Evolutionary conservation across 495 filamentous ascomycete species (phyloP).

Genomic region (Penicillium argentinense): DNA sequence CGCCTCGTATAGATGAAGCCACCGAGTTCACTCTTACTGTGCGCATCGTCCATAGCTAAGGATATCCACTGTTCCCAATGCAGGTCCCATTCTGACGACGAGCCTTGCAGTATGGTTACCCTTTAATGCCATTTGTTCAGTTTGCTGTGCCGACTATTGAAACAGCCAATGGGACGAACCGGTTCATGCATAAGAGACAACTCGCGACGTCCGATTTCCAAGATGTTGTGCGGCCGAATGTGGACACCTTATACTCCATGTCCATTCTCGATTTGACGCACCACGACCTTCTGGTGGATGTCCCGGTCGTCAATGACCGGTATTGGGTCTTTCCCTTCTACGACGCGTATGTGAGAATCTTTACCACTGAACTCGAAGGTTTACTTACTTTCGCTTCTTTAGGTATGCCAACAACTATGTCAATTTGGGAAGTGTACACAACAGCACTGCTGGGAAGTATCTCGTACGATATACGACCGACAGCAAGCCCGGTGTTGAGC

Average conservation of each 20-base stretch:
- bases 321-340: slow-evolving; percentile 9
- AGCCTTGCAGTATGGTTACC: background rate
- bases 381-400: background rate
- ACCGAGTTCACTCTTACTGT: background rate
- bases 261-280: slow-evolving; percentile 5
- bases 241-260: slow-evolving; percentile 7
- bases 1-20: no score
- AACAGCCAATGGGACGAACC: background rate
- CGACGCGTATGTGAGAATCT: slow-evolving; percentile 3
- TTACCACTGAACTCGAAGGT: background rate
- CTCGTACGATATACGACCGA: slow-evolving; percentile 6
- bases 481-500: background rate
- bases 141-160: background rate
- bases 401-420: slow-evolving; percentile 3
- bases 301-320: slow-evolving; percentile 4
- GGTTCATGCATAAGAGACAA: background rate
- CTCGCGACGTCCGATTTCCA: background rate
- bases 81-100: no score
- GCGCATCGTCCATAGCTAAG: background rate
- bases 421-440: slow-evolving; percentile 2
- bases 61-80: no score
- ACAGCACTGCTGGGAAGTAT: slow-evolving; percentile 8
- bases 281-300: background rate
- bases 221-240: slow-evolving; percentile 4
- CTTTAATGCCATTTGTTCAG: background rate